phyloP scores from a whole-genome alignment of 345 rosid species.

The Eucalyptus erythrocorys region DNA sequence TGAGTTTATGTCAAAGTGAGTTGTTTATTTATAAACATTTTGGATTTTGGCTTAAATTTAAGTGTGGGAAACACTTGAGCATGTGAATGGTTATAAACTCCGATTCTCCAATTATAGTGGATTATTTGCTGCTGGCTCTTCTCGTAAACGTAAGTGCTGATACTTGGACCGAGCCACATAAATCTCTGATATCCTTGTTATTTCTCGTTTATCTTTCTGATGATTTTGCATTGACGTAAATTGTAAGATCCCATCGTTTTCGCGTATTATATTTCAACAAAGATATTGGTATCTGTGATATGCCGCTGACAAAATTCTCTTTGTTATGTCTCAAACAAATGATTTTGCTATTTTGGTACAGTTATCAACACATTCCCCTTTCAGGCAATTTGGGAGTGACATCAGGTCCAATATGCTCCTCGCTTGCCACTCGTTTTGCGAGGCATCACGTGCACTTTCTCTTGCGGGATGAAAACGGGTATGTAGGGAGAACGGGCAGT shows the following conservation, averaged over 20 bases:
- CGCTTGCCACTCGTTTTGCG: conserved; percentile 73
- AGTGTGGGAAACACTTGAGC: no score
- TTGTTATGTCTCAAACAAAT: not conserved
- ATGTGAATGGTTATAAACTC: no score
- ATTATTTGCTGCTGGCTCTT: no score
- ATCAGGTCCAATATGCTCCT: conserved; percentile 70
- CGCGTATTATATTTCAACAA: no score
- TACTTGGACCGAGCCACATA: accelerated
- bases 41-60: no score
- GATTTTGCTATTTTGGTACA: not conserved
- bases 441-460: conserved; percentile 70
- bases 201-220: no score
- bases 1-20: no score
- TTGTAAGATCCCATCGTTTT: accelerated
- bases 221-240: no score
- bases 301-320: conserved; percentile 23
- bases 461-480: conserved; percentile 64
- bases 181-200: no score
- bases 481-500: conserved; percentile 89
- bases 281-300: conserved; percentile 28
- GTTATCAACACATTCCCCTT: not conserved
- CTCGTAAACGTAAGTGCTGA: no score
- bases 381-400: not conserved
- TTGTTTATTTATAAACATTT: no score
- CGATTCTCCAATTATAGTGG: no score